These are phyloP conservation scores for Plenodomus lindquistii DNA, from an alignment of 2,329 filamentous ascomycete genomes.

Conservation along the genomic window DNA sequence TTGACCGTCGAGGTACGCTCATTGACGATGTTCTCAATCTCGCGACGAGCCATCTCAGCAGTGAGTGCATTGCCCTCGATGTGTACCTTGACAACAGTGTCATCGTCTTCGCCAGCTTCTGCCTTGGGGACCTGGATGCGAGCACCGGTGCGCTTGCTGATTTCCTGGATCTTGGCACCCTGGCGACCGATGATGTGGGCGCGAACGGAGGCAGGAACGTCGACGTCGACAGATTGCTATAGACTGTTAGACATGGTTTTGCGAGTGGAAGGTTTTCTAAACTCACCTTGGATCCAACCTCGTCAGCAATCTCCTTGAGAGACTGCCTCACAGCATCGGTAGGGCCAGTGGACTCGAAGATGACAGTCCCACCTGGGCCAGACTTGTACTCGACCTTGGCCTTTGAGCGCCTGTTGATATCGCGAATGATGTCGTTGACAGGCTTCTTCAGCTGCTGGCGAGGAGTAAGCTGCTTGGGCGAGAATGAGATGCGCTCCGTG, in stretches of 20 bases:
- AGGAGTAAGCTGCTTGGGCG: conserved; percentile 75
- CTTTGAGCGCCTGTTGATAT: conserved; percentile 90
- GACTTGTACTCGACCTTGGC: conserved; percentile 79
- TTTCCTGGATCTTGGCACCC: conserved; percentile 84
- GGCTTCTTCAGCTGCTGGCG: conserved; percentile 81
- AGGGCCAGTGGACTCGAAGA: conserved; percentile 84
- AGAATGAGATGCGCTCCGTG: conserved; percentile 74
- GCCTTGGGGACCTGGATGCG: conserved; percentile 85
- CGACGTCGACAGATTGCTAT: conserved; percentile 70
- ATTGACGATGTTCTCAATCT: conserved; percentile 84
- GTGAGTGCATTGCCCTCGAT: conserved; percentile 92
- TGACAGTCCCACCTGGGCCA: conserved; percentile 71
- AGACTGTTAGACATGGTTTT: conserved; percentile 10
- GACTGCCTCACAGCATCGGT: conserved; percentile 84
- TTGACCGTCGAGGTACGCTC: conserved; percentile 83
- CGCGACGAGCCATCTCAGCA: conserved; percentile 78
- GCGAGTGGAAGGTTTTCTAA: neutral
- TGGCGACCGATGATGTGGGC: conserved; percentile 92
- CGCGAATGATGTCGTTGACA: conserved; percentile 80
- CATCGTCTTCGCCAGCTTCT: conserved; percentile 80
- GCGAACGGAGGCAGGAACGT: conserved; percentile 80
- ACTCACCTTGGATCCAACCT: conserved; percentile 81
- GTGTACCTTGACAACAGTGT: conserved; percentile 76
- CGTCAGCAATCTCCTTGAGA: conserved; percentile 83
- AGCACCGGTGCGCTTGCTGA: conserved; percentile 88